A percentile compares a stretch with the other conserved stretches of the same genome.
Evolutionary conservation across 2,329 filamentous ascomycete genomes (phyloP).

Genomic region (Trichoderma citrinoviride): DNA sequence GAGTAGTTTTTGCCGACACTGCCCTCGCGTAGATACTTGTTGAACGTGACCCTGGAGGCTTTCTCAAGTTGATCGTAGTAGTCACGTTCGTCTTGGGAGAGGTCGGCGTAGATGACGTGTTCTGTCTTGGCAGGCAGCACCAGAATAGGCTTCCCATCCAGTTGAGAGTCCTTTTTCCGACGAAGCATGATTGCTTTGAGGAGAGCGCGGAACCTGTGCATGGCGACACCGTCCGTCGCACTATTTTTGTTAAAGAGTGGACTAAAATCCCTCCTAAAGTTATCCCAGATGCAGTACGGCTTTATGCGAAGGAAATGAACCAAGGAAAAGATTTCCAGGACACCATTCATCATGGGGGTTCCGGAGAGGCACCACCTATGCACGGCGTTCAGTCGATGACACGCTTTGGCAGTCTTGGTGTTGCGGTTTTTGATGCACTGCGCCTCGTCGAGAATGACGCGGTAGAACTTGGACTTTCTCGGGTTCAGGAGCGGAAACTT

Average conservation of each 20-base stretch:
- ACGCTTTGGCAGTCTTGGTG: slow-evolving; percentile 70
- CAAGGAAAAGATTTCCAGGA: slow-evolving; percentile 74
- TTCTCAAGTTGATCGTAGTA: slow-evolving; percentile 75
- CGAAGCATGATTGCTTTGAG: slow-evolving; percentile 79
- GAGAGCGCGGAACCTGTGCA: slow-evolving; percentile 70
- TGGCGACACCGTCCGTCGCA: slow-evolving; percentile 59
- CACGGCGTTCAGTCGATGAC: slow-evolving; percentile 61
- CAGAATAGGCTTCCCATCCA: slow-evolving; percentile 79
- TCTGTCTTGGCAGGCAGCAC: slow-evolving; percentile 73
- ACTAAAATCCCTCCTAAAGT: slow-evolving; percentile 58
- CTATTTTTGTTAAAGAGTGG: slow-evolving; percentile 37
- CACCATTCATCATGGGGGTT: slow-evolving; percentile 85
- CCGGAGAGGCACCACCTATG: slow-evolving; percentile 80
- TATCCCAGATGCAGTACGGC: slow-evolving; percentile 65
- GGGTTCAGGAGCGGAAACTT: slow-evolving; percentile 60
- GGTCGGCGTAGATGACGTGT: slow-evolving; percentile 70
- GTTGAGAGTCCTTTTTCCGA: slow-evolving; percentile 73
- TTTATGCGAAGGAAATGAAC: slow-evolving; percentile 73
- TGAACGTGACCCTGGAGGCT: slow-evolving; percentile 68
- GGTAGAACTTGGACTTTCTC: slow-evolving; percentile 63
- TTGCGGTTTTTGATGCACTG: slow-evolving; percentile 78
- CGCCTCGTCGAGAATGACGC: slow-evolving; percentile 82
- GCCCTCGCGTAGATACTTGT: slow-evolving; percentile 68
- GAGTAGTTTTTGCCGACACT: slow-evolving; percentile 70
- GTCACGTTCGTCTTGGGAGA: slow-evolving; percentile 69